These are phyloP conservation scores for Stygiomarasmius scandens DNA, from an alignment of 1,284 basidiomycete species.

Conservation along the genomic window DNA sequence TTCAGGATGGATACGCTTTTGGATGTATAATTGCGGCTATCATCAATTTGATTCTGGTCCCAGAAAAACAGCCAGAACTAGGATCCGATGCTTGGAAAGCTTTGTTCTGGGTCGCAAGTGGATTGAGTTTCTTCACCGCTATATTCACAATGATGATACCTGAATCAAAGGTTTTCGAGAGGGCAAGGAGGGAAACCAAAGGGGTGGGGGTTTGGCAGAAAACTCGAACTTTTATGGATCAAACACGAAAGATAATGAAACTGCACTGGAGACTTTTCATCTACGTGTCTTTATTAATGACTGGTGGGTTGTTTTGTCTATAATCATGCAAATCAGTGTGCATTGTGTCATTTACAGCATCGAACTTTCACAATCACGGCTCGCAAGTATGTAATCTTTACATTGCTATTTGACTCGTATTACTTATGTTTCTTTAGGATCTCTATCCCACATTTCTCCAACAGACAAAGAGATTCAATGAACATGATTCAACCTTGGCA, in stretches of 20 bases:
- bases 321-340: neutral
- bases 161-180: constrained; percentile 79
- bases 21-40: constrained; percentile 68
- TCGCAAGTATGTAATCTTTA: constrained; percentile 52
- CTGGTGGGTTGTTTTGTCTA: constrained; percentile 50
- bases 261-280: constrained; percentile 85
- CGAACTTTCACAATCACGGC: constrained; percentile 93
- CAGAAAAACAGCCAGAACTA: constrained; percentile 26
- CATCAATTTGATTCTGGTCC: constrained; percentile 79
- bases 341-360: constrained; percentile 46
- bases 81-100: constrained; percentile 57
- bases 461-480: constrained; percentile 57
- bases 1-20: constrained; percentile 67
- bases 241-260: constrained; percentile 78
- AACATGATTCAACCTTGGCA: constrained; percentile 73
- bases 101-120: constrained; percentile 74
- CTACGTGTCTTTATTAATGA: constrained; percentile 81
- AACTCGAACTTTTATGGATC: constrained; percentile 63
- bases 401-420: too few relatives aligned
- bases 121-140: constrained; percentile 77
- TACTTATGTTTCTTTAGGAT: constrained; percentile 54
- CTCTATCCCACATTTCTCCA: constrained; percentile 82
- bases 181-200: constrained; percentile 51
- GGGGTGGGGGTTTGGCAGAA: constrained; percentile 47
- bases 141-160: constrained; percentile 74